Conservation (phyloP, 176 grass and related monocot genomes). For the Oryza meridionalis region DNA sequence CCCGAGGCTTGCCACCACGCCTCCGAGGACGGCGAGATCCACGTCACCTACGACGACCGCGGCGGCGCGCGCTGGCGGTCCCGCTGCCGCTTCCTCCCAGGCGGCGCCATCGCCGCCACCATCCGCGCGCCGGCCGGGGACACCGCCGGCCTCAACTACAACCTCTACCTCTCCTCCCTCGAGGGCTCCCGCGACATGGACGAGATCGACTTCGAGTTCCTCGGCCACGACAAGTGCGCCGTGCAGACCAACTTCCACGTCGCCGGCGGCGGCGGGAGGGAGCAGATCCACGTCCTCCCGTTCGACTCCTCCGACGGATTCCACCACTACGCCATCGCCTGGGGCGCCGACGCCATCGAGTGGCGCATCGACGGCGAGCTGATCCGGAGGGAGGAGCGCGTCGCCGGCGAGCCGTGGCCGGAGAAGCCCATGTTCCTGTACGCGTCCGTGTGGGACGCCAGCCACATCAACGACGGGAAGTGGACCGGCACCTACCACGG, state of each 20-base stretch:
- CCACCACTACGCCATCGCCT: slow-evolving; percentile 74
- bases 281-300: slow-evolving; percentile 55
- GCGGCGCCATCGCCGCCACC: slow-evolving; percentile 44
- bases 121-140: slow-evolving; percentile 50
- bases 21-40: slow-evolving; percentile 51
- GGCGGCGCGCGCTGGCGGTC: slow-evolving; percentile 69
- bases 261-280: slow-evolving; percentile 48
- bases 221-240: slow-evolving; percentile 61
- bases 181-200: slow-evolving; percentile 58
- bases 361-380: slow-evolving; percentile 70
- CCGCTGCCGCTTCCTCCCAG: slow-evolving; percentile 48
- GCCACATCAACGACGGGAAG: slow-evolving; percentile 49
- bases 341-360: slow-evolving; percentile 52
- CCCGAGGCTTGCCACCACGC: slow-evolving; percentile 48
- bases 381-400: slow-evolving; percentile 56
- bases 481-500: slow-evolving; percentile 71
- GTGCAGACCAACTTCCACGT: slow-evolving; percentile 80
- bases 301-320: slow-evolving; percentile 64
- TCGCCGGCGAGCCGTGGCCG: slow-evolving; percentile 51
- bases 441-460: slow-evolving; percentile 76
- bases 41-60: slow-evolving; percentile 65
- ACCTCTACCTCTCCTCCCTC: slow-evolving; percentile 77
- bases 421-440: slow-evolving; percentile 86
- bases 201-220: slow-evolving; percentile 89
- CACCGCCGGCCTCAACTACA: slow-evolving; percentile 71